Evolutionary conservation across 306 rosid species (phyloP).

Genomic region (Pyrus betulifolia): DNA sequence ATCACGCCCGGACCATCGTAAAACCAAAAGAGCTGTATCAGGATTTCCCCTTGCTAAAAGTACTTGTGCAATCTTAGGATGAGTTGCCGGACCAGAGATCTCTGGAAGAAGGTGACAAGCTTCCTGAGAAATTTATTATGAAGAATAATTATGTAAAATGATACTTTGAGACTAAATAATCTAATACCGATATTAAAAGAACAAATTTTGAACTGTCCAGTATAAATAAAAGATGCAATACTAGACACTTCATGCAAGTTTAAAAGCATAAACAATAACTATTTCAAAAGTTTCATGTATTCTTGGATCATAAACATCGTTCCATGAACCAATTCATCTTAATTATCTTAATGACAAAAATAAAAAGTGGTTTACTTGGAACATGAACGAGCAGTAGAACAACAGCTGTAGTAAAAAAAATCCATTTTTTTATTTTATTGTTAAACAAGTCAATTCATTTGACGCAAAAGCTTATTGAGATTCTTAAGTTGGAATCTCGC

Average conservation of each 20-base stretch:
- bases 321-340: neutral
- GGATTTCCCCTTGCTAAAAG: constrained; percentile 81
- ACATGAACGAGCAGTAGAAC: neutral
- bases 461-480: neutral
- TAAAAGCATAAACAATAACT: neutral
- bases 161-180: neutral
- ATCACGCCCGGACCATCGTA: constrained; percentile 91
- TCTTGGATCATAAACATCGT: neutral
- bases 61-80: constrained; percentile 95
- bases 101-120: constrained; percentile 83
- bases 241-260: neutral
- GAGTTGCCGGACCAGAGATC: constrained; percentile 72
- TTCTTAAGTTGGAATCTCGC: neutral
- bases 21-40: constrained; percentile 82
- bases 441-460: neutral
- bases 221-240: constrained; percentile 1
- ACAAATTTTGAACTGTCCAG: neutral
- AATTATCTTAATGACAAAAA: neutral
- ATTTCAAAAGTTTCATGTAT: neutral
- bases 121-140: constrained; percentile 52
- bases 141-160: neutral
- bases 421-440: neutral
- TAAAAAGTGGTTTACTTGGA: neutral
- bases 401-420: neutral
- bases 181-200: constrained; percentile 12